Base-by-base conservation (phyloP, 768 basidiomycete genomes). In the Lactarius trivialis region DNA sequence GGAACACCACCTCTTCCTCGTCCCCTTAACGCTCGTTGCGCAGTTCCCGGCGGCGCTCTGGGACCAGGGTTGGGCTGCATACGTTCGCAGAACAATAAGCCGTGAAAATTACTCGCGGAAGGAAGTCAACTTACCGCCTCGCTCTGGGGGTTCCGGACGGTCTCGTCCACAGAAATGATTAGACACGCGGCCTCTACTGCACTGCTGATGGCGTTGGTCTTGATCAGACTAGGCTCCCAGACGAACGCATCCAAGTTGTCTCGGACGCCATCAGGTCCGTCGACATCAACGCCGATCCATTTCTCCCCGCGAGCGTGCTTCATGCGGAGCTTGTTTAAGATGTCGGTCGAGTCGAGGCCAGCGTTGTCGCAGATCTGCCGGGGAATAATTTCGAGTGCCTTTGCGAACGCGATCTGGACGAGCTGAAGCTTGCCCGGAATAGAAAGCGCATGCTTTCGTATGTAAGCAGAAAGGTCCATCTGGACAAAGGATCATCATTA, bases 331-430 rank as follows among this genome's bases (percentile, higher is more conserved):
- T 97, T 97, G 78, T 98, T 98, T 50, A 99, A 78, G 59, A 98
- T 85, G 71, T 98, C 97, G 6, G 95, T 98, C 2, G 97, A 94
- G 75, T 99, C 97, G 33, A 98, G 77, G 24, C 97, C 97, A 9
- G 97, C 97, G 70, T 99, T 99, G 74, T 98, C 96, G 73, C 92
- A 98, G 61, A 99, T 98, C 73, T 98, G 96, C 33, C 97, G 86
- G 32, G 97, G 97, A 71, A 99, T 98, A 67, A 97, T 86, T 76
- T 99, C 97, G 39, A 99, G 82, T 0, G 97, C 93, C 73, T 96
- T 96, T 58, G 97, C 97, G 70, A 97, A 96, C 1, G 96, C 90
- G n/a, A 85, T 82, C 73, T 98, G 86, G 70, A 99, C 88, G 50
- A 98, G 79, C 71, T 99, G 97, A 61, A 88, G 84, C 77, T 98